phyloP scores from a whole-genome alignment of 2,329 filamentous ascomycete species.

The Penicillium corylophilum region DNA sequence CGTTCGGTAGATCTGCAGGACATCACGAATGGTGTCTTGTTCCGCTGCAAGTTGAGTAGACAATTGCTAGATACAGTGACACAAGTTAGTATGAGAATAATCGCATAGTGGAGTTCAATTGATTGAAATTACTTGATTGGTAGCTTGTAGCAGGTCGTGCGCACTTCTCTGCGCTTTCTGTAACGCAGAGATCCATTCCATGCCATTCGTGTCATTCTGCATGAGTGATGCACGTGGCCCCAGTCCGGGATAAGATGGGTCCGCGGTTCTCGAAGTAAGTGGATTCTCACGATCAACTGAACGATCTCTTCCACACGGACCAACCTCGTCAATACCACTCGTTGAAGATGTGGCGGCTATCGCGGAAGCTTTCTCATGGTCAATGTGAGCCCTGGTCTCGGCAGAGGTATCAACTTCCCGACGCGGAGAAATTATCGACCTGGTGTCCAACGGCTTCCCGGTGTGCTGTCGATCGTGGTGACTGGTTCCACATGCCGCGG shows the following conservation, averaged over 20 bases:
- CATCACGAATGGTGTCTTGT: slow-evolving; percentile 45
- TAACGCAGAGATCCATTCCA: slow-evolving; percentile 22
- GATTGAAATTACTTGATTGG: slow-evolving; percentile 28
- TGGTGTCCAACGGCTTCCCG: neutral
- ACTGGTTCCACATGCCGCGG: neutral
- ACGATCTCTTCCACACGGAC: neutral
- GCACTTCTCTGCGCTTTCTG: slow-evolving; percentile 19
- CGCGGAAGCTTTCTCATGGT: neutral
- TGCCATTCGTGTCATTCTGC: slow-evolving; percentile 1
- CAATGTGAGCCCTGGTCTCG: neutral
- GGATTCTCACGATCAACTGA: neutral
- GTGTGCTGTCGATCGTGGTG: neutral
- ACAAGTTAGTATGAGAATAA: neutral
- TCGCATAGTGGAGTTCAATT: neutral
- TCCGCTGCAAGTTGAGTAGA: slow-evolving; percentile 48
- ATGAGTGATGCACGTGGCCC: neutral
- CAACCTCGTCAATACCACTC: slow-evolving; percentile 1
- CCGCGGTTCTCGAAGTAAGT: neutral
- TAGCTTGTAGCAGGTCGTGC: slow-evolving; percentile 27
- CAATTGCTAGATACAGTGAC: slow-evolving; percentile 35
- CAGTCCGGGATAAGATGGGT: neutral
- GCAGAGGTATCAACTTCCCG: neutral
- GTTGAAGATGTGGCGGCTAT: slow-evolving; percentile 2
- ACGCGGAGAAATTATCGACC: neutral
- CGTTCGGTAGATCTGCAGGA: slow-evolving; percentile 45